Percentiles rank a stretch among this genome's conserved stretches.
These are phyloP conservation scores for Zasmidium cellare DNA, from an alignment of 2,329 filamentous ascomycete species.

Conservation along the genomic window DNA sequence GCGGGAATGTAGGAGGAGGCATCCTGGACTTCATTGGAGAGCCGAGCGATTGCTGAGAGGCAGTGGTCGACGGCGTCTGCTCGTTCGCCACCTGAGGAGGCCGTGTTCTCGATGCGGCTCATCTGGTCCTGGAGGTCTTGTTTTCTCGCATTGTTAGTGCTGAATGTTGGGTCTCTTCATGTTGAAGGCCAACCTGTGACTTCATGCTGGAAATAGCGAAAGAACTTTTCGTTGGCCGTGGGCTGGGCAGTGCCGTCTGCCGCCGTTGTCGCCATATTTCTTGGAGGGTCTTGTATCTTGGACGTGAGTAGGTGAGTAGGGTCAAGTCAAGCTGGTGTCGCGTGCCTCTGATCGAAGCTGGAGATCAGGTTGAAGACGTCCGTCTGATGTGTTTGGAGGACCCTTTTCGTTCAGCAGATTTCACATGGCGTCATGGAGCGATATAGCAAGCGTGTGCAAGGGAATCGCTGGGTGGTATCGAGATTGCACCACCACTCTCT, in stretches of 20 bases:
- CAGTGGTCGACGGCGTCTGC: slow-evolving; percentile 79
- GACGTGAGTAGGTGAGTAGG: not conserved
- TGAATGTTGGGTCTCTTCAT: not conserved
- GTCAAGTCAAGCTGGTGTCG: not conserved
- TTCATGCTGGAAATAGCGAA: slow-evolving; percentile 77
- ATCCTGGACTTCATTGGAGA: slow-evolving; percentile 84
- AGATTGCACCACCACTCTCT: not conserved
- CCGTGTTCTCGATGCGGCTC: slow-evolving; percentile 62
- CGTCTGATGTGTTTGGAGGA: too few relatives aligned
- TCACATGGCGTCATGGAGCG: not conserved
- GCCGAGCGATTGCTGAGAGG: slow-evolving; percentile 72
- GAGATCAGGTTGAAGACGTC: not conserved
- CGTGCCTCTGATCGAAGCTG: not conserved
- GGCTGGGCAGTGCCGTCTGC: slow-evolving; percentile 13
- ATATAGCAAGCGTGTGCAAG: not conserved
- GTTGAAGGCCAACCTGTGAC: slow-evolving; percentile 58
- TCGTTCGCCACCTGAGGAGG: slow-evolving; percentile 69
- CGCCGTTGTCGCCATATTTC: slow-evolving; percentile 13
- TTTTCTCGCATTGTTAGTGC: slow-evolving; percentile 1
- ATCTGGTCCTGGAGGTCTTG: slow-evolving; percentile 77
- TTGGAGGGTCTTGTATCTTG: not conserved
- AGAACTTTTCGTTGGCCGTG: slow-evolving; percentile 73
- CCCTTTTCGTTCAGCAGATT: not conserved
- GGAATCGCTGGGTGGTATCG: not conserved
- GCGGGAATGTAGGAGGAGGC: slow-evolving; percentile 78